phyloP scores from a whole-genome alignment of 495 filamentous ascomycete genomes.

The Platismatia glauca region DNA sequence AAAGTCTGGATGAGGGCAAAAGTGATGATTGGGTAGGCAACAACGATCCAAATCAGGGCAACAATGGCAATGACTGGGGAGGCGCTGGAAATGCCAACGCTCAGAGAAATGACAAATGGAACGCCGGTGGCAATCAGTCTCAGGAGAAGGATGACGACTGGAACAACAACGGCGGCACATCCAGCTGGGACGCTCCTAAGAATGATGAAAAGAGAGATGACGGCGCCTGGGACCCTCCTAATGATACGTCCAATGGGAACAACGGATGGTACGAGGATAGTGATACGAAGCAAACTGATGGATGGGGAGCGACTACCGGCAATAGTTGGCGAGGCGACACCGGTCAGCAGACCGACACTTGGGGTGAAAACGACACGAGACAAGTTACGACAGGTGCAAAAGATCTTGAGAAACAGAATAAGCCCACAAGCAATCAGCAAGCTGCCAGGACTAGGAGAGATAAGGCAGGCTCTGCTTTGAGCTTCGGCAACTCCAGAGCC shows the following conservation, averaged over 20 bases:
- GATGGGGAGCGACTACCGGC: background rate
- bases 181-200: conserved; percentile 1
- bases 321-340: background rate
- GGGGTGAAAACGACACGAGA: background rate
- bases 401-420: background rate
- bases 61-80: conserved; percentile 1
- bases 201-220: conserved; percentile 8
- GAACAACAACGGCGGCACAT: conserved; percentile 1
- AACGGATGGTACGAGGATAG: background rate
- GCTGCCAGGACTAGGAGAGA: background rate
- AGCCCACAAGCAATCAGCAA: background rate
- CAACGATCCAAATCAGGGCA: background rate
- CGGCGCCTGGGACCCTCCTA: background rate
- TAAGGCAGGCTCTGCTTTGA: background rate
- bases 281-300: background rate
- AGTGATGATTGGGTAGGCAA: conserved; percentile 1
- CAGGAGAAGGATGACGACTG: background rate
- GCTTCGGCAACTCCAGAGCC: conserved; percentile 8
- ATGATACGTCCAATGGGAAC: background rate
- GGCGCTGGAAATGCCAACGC: background rate
- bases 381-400: conserved; percentile 8
- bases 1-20: background rate
- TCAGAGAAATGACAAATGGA: conserved; percentile 11
- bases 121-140: background rate
- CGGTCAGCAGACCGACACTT: background rate